These are phyloP conservation scores for Neltuma alba DNA, from an alignment of 306 rosid species.

Conservation along the genomic window DNA sequence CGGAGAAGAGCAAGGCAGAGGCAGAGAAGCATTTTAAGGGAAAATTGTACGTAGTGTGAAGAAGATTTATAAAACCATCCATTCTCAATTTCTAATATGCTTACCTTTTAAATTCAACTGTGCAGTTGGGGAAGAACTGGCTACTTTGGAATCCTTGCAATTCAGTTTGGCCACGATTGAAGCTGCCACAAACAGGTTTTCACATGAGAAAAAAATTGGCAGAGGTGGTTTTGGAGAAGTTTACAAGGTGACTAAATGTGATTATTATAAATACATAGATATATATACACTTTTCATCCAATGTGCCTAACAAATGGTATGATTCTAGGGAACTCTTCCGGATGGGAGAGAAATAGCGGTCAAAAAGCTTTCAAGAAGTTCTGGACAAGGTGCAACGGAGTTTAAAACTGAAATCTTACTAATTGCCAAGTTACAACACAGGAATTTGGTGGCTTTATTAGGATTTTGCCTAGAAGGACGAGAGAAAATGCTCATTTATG, in stretches of 20 bases:
- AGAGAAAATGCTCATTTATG: conserved; percentile 63
- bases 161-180: conserved; percentile 42
- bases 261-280: background rate
- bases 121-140: conserved; percentile 37
- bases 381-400: conserved; percentile 53
- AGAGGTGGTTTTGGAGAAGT: conserved; percentile 65
- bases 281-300: background rate
- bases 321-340: conserved; percentile 44
- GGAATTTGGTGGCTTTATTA: conserved; percentile 53
- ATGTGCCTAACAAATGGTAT: background rate
- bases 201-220: conserved; percentile 45
- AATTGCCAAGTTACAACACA: conserved; percentile 63
- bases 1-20: conserved; percentile 25
- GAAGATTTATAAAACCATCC: background rate
- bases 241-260: conserved; percentile 43
- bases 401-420: conserved; percentile 60
- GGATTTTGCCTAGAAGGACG: conserved; percentile 58
- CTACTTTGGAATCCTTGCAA: conserved; percentile 44
- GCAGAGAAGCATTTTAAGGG: conserved; percentile 1
- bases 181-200: conserved; percentile 55
- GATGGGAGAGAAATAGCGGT: conserved; percentile 61
- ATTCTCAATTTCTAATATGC: background rate
- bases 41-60: conserved; percentile 20
- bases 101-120: background rate
- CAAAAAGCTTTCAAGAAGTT: conserved; percentile 50